Percentiles rank a stretch among this genome's conserved stretches.
Evolutionary conservation across 2,329 filamentous ascomycete genomes (phyloP).

Genomic region (Fusarium setosum): DNA sequence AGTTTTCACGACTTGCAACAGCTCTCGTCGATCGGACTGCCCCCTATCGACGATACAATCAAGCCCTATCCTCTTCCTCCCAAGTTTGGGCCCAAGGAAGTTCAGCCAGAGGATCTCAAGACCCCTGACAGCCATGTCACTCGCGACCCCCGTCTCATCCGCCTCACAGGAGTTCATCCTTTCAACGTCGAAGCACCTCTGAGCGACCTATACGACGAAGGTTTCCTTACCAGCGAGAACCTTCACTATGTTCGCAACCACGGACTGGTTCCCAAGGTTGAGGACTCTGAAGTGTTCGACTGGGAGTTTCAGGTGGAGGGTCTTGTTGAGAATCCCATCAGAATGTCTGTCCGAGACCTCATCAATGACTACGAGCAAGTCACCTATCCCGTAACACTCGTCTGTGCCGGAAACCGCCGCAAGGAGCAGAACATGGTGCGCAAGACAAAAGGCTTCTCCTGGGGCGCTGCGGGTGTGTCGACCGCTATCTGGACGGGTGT

Average conservation of each 20-base stretch:
- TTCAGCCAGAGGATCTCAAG: slow-evolving; percentile 80
- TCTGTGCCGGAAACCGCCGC: slow-evolving; percentile 90
- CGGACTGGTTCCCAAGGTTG: slow-evolving; percentile 81
- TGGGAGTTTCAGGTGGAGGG: slow-evolving; percentile 90
- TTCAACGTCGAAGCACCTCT: slow-evolving; percentile 92
- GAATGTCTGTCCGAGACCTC: slow-evolving; percentile 77
- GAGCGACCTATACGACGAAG: slow-evolving; percentile 79
- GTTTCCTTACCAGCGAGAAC: slow-evolving; percentile 88
- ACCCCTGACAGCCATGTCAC: slow-evolving; percentile 87
- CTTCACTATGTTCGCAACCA: slow-evolving; percentile 95
- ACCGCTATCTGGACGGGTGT: slow-evolving; percentile 91
- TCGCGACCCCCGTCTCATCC: slow-evolving; percentile 83
- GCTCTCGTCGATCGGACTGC: slow-evolving; percentile 26
- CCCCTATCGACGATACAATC: slow-evolving; percentile 16
- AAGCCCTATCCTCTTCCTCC: slow-evolving; percentile 75
- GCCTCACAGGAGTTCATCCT: slow-evolving; percentile 88
- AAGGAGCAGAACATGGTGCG: slow-evolving; percentile 94
- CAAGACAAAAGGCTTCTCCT: slow-evolving; percentile 94
- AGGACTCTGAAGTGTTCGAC: slow-evolving; percentile 76
- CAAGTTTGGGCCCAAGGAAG: slow-evolving; percentile 65
- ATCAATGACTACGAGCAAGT: slow-evolving; percentile 81
- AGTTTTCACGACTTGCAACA: slow-evolving; percentile 44
- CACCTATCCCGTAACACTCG: slow-evolving; percentile 87
- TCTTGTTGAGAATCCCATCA: slow-evolving; percentile 81
- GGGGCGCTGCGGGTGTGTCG: slow-evolving; percentile 88